phyloP scores from a whole-genome alignment of 1,139 yeast species.

The Pichia norvegensis region DNA sequence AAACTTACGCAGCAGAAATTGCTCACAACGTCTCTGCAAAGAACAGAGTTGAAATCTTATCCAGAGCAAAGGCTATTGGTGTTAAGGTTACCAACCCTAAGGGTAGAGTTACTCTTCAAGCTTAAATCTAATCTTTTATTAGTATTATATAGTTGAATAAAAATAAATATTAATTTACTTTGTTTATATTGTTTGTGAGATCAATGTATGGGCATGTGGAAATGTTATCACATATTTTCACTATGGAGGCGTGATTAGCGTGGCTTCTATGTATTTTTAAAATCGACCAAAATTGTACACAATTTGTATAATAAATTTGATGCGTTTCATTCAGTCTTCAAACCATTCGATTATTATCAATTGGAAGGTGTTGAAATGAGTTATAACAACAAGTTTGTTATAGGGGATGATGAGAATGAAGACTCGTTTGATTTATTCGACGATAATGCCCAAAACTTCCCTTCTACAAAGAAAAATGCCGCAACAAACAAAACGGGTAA shows the following conservation, averaged over 20 bases:
- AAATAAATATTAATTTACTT: background rate
- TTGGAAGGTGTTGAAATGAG: slow-evolving; percentile 8
- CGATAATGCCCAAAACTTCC: background rate
- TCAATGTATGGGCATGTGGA: too few species aligned
- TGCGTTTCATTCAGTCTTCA: background rate
- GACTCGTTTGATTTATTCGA: slow-evolving; percentile 11
- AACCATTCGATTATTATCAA: background rate
- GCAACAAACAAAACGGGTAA: background rate
- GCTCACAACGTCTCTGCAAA: slow-evolving; percentile 97
- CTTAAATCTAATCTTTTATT: slow-evolving; percentile 42
- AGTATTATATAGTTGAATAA: slow-evolving; percentile 12
- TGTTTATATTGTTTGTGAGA: background rate
- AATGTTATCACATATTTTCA: too few species aligned
- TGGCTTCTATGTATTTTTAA: too few species aligned
- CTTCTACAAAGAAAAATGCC: background rate
- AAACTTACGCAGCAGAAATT: slow-evolving; percentile 98
- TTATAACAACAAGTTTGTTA: slow-evolving; percentile 12
- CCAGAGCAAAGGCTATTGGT: slow-evolving; percentile 98
- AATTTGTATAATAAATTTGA: background rate
- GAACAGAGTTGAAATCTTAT: slow-evolving; percentile 94
- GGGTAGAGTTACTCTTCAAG: slow-evolving; percentile 98
- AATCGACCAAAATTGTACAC: too few species aligned
- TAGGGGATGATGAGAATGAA: slow-evolving; percentile 16
- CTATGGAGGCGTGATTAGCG: too few species aligned
- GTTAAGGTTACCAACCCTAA: slow-evolving; percentile 98